Conservation (phyloP, 2,329 filamentous ascomycete genomes). For the Ilyonectria robusta region DNA sequence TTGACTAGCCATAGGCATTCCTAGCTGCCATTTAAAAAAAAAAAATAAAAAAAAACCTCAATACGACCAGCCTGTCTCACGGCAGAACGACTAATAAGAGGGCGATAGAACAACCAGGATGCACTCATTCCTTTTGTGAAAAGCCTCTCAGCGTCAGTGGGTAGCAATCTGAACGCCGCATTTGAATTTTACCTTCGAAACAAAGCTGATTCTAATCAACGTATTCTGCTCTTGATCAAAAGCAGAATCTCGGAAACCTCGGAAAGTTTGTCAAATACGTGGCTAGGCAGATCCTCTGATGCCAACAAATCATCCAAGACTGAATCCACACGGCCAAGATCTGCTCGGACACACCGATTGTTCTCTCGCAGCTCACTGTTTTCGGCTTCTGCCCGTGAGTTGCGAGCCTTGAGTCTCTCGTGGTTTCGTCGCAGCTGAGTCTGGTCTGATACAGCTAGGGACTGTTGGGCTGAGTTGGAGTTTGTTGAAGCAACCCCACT, state of each 20-base stretch:
- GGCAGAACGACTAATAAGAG: too few relatives aligned
- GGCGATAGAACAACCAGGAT: too few relatives aligned
- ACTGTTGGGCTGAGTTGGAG: neutral
- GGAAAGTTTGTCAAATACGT: neutral
- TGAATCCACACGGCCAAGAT: neutral
- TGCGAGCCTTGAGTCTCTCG: conserved; percentile 1
- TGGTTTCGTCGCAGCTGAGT: conserved; percentile 1
- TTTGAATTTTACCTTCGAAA: too few relatives aligned
- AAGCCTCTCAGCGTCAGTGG: too few relatives aligned
- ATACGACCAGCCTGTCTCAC: too few relatives aligned
- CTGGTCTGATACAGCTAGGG: neutral
- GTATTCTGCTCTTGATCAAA: conserved; percentile 3
- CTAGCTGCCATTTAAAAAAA: too few relatives aligned
- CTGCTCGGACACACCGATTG: neutral
- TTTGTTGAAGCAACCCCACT: neutral
- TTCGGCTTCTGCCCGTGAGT: neutral
- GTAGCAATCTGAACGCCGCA: too few relatives aligned
- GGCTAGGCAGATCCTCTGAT: neutral
- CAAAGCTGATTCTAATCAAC: neutral
- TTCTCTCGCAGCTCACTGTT: conserved; percentile 1
- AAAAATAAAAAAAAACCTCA: too few relatives aligned
- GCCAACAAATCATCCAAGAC: conserved; percentile 5
- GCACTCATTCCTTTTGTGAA: too few relatives aligned
- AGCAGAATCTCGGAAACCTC: conserved; percentile 1
- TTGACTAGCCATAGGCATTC: too few relatives aligned